These are phyloP conservation scores for Excoecaria agallocha DNA, from an alignment of 345 rosid genomes.

Conservation along the genomic window DNA sequence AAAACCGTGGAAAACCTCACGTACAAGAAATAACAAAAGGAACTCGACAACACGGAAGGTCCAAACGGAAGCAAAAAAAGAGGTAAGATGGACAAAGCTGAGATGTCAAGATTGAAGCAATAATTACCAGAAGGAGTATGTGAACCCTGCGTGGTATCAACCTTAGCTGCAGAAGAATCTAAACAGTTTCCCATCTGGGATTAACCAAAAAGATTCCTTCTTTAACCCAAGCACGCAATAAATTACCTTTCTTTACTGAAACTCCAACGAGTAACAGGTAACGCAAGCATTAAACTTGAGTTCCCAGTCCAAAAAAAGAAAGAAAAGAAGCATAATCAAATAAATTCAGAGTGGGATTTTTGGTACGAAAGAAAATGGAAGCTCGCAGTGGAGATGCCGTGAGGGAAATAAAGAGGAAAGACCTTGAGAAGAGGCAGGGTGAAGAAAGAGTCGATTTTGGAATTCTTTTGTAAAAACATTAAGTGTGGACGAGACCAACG, in stretches of 20 bases:
- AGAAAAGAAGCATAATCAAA: no score
- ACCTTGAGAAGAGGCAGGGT: no score
- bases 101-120: background rate
- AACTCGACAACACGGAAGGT: no score
- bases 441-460: background rate
- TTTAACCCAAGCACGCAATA: background rate
- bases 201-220: background rate
- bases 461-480: background rate
- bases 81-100: background rate
- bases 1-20: background rate
- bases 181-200: constrained; percentile 30
- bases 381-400: background rate
- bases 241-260: background rate
- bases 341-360: background rate
- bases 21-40: background rate
- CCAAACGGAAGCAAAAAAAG: background rate
- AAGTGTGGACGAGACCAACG: background rate
- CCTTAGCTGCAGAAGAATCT: constrained; percentile 27
- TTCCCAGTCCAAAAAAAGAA: background rate
- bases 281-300: background rate
- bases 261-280: background rate
- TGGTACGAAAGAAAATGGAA: background rate
- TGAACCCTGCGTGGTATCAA: constrained; percentile 17
- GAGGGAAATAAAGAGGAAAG: background rate
- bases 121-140: constrained; percentile 21